Base-by-base conservation (phyloP, 768 basidiomycete species). In the Tricholoma bakamatsutake region DNA sequence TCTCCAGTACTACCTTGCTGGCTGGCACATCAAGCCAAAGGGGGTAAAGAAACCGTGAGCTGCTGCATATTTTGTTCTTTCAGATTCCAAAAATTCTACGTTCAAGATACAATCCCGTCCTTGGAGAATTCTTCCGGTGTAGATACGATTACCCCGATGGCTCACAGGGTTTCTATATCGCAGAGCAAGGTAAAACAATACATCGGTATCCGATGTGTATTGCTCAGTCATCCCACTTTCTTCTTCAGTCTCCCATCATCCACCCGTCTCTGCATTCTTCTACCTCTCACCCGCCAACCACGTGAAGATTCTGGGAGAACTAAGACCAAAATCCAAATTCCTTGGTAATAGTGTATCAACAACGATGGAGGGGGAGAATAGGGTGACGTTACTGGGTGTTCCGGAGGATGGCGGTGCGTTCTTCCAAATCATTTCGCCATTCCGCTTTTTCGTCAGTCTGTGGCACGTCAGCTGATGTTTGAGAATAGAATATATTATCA, bases 11-110 rank as follows among this genome's bases (percentile, higher is more conserved):
- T 99, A 98, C 69, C 85, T 99, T 47, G 88, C 91, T n/a, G 97
- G 97, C 21, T 99, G 97, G 97, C 97, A 98, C 72, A 95, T 98
- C 75, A 98, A 98, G 72, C 95, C 97, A 61, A 95, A 90, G 74
- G 97, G 94, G 52, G 97, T 98, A 58, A 99, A 99, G 88, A 99
- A 99, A 74, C 96, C 96, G 84, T 94, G 65, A 73, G 89, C 76
- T 57, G 47, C 52, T 50, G 21, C 52, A 31, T 56, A 31, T 40
- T 43, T 34, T 34, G 40, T 53, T 40, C 53, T 54, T n/a, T 48
- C 50, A 52, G 49, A 45, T 43, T 46, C 56, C 55, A 31, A 27
- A 45, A 46, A 28, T 24, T 42, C 11, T 43, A 24, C 35, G 33
- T 30, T 50, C 52, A 49, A 93, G 92, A 59, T 99, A 98, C 72